Evolutionary conservation across 176 grass and related monocot species (phyloP).

Genomic region (Chloris gayana): DNA sequence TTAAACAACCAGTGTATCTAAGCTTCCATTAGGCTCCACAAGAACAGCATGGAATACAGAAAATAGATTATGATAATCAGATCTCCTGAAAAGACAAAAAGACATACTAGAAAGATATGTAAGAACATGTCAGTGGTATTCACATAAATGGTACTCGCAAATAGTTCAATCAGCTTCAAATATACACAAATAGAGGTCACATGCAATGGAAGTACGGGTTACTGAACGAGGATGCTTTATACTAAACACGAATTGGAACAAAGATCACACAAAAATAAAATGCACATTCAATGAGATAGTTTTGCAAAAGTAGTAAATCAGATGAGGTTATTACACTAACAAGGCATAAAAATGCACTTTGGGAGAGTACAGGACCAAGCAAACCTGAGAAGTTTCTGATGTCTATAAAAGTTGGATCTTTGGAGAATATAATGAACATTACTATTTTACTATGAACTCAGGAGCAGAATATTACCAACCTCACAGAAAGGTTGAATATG

Average conservation of each 20-base stretch:
- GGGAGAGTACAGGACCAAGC: neutral
- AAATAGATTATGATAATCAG: slow-evolving; percentile 10
- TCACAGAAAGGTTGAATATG: neutral
- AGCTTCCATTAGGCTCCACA: neutral
- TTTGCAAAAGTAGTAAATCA: too few relatives aligned
- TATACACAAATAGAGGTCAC: too few relatives aligned
- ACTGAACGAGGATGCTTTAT: neutral
- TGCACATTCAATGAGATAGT: neutral
- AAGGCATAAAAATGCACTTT: neutral
- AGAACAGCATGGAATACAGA: neutral
- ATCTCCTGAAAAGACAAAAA: neutral
- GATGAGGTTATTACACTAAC: too few relatives aligned
- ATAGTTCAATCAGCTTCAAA: too few relatives aligned
- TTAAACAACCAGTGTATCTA: neutral
- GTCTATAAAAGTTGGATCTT: neutral
- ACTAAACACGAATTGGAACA: neutral
- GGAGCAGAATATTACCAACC: neutral
- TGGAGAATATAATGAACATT: neutral
- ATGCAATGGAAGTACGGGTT: too few relatives aligned
- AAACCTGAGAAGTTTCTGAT: neutral
- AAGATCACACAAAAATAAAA: neutral
- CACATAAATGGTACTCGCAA: neutral
- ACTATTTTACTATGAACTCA: neutral
- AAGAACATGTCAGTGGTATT: slow-evolving; percentile 9
- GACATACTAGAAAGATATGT: slow-evolving; percentile 4